Percentiles rank a stretch among this genome's conserved stretches.
Evolutionary conservation across 2,329 filamentous ascomycete genomes (phyloP).

Genomic region (Periconia macrospinosa): DNA sequence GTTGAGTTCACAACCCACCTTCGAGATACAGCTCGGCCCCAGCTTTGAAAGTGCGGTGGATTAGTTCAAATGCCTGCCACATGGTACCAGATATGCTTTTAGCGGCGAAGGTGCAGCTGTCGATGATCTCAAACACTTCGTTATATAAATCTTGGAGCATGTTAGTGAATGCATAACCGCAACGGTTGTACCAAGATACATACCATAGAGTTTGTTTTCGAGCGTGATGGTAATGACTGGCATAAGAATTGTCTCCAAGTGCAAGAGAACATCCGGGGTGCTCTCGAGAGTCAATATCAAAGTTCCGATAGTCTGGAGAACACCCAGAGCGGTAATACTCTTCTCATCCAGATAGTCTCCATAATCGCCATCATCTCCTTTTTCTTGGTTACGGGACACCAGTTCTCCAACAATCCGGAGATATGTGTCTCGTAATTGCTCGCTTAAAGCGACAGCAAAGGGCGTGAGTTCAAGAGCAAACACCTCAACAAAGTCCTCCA

Average conservation of each 20-base stretch:
- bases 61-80: slow-evolving; percentile 98
- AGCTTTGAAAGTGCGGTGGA: slow-evolving; percentile 95
- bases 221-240: slow-evolving; percentile 94
- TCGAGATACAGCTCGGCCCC: slow-evolving; percentile 96
- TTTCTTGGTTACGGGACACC: slow-evolving; percentile 78
- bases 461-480: slow-evolving; percentile 97
- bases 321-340: slow-evolving; percentile 94
- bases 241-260: slow-evolving; percentile 95
- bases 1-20: slow-evolving; percentile 30
- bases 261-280: slow-evolving; percentile 90
- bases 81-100: slow-evolving; percentile 95
- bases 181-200: slow-evolving; percentile 18
- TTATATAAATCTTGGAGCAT: slow-evolving; percentile 77
- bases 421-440: slow-evolving; percentile 95
- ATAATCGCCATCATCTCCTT: slow-evolving; percentile 75
- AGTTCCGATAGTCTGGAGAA: slow-evolving; percentile 95
- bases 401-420: slow-evolving; percentile 90
- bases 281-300: slow-evolving; percentile 96
- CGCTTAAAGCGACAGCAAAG: slow-evolving; percentile 92
- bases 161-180: slow-evolving; percentile 18
- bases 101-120: slow-evolving; percentile 97
- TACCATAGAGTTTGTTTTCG: slow-evolving; percentile 94
- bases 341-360: slow-evolving; percentile 97
- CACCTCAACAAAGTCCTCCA: slow-evolving; percentile 99
- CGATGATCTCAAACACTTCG: slow-evolving; percentile 98